Percentiles rank a stretch among this genome's conserved stretches.
Evolutionary conservation across 2,329 filamentous ascomycete genomes (phyloP).

Genomic region (Aurifilum marmelostoma): DNA sequence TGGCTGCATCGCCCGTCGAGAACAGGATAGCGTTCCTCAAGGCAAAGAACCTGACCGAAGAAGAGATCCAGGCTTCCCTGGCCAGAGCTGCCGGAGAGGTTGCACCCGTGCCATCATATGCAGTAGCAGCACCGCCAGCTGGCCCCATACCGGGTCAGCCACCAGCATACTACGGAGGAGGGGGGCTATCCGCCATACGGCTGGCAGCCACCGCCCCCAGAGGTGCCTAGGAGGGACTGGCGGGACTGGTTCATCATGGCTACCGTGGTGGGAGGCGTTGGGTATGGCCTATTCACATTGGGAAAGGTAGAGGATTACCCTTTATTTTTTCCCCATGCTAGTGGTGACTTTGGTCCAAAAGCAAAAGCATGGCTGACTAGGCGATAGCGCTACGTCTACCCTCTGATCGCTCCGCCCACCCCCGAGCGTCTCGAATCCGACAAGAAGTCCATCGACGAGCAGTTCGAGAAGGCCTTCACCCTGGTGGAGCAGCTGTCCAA

Average conservation of each 20-base stretch:
- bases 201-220: conserved; percentile 60
- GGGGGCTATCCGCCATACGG: conserved; percentile 52
- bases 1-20: conserved; percentile 86
- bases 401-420: conserved; percentile 89
- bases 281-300: conserved; percentile 85
- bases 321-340: too few relatives aligned
- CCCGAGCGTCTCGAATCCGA: conserved; percentile 92
- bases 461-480: conserved; percentile 89
- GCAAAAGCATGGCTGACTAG: not conserved
- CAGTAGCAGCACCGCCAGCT: conserved; percentile 39
- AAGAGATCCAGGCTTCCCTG: conserved; percentile 87
- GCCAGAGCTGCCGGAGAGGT: conserved; percentile 70
- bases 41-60: conserved; percentile 95
- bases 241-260: conserved; percentile 99
- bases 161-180: conserved; percentile 48
- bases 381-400: conserved; percentile 80
- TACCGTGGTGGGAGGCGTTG: conserved; percentile 85
- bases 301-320: conserved; percentile 71
- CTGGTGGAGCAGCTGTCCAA: conserved; percentile 89
- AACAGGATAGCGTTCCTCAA: conserved; percentile 91
- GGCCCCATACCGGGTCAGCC: conserved; percentile 49
- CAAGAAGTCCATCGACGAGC: conserved; percentile 88
- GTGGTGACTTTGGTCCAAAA: too few relatives aligned
- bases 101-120: conserved; percentile 44
- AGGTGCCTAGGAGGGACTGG: conserved; percentile 84